These are phyloP conservation scores for Puccinia horiana DNA, from an alignment of 1,284 basidiomycete species.

Conservation along the genomic window DNA sequence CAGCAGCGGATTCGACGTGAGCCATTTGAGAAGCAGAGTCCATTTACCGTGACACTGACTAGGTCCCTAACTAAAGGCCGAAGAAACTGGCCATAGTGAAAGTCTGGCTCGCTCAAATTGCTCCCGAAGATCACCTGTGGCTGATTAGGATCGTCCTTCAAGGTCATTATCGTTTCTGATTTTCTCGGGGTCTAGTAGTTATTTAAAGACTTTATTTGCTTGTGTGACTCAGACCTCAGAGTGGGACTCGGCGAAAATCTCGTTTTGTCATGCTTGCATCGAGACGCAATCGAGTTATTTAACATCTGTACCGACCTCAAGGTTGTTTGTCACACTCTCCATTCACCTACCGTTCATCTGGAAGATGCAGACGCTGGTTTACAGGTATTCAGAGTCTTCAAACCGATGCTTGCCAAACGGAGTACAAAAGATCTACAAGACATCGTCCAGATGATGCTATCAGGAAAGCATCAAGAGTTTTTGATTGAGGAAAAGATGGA, in stretches of 20 bases:
- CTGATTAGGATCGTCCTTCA: conserved; percentile 88
- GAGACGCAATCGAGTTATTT: conserved; percentile 83
- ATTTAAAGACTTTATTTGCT: not conserved
- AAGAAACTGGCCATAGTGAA: conserved; percentile 73
- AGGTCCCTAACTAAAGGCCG: conserved; percentile 63
- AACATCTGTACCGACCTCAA: conserved; percentile 93
- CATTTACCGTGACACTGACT: not conserved
- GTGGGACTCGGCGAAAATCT: conserved; percentile 69
- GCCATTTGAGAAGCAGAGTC: conserved; percentile 58
- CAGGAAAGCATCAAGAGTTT: conserved; percentile 66
- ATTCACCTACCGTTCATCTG: conserved; percentile 48
- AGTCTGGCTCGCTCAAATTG: conserved; percentile 73
- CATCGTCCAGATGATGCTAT: conserved; percentile 75
- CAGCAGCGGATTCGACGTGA: conserved; percentile 67
- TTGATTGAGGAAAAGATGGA: conserved; percentile 94
- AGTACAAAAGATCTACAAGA: conserved; percentile 70
- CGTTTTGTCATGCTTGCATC: conserved; percentile 82
- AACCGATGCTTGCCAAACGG: conserved; percentile 88
- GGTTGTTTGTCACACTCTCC: conserved; percentile 71
- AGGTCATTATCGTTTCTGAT: conserved; percentile 63
- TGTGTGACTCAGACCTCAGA: conserved; percentile 58
- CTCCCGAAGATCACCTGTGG: conserved; percentile 84
- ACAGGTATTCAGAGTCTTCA: conserved; percentile 77
- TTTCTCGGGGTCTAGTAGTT: not conserved
- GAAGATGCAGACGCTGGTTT: conserved; percentile 71